phyloP scores from a whole-genome alignment of 2,329 filamentous ascomycete genomes.

The Cladophialophora chaetospira region DNA sequence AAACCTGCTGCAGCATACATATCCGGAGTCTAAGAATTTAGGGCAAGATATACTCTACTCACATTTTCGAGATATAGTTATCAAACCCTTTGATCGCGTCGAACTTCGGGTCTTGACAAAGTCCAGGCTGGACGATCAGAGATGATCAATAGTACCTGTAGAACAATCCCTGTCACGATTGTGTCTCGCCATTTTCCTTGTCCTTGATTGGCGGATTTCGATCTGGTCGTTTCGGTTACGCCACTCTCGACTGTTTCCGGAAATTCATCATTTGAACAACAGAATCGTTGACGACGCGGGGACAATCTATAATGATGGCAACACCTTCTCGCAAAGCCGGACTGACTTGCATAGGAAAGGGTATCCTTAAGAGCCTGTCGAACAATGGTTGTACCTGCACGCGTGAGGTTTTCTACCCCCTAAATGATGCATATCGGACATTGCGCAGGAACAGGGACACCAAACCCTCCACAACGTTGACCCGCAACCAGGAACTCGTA shows the following conservation, averaged over 20 bases:
- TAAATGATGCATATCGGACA: neutral
- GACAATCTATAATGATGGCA: no score
- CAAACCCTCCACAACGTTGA: neutral
- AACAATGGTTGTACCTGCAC: neutral
- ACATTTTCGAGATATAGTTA: no score
- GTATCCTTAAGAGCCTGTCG: no score
- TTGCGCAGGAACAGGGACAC: neutral
- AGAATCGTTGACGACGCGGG: no score
- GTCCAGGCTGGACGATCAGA: neutral
- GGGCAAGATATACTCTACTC: no score
- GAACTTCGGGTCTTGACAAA: neutral
- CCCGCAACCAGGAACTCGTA: neutral
- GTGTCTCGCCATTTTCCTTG: slow-evolving; percentile 3
- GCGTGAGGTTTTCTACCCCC: neutral
- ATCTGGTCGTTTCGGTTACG: slow-evolving; percentile 6
- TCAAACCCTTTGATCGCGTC: no score
- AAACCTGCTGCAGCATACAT: slow-evolving; percentile 1
- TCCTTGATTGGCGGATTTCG: slow-evolving; percentile 7
- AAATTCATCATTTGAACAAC: neutral
- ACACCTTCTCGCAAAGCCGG: no score
- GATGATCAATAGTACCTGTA: no score
- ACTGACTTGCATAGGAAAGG: no score
- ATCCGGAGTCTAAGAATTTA: no score
- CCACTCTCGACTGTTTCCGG: neutral
- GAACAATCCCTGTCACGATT: neutral